Conservation (phyloP, 2,329 filamentous ascomycete genomes). For the Seiridium unicorne region DNA sequence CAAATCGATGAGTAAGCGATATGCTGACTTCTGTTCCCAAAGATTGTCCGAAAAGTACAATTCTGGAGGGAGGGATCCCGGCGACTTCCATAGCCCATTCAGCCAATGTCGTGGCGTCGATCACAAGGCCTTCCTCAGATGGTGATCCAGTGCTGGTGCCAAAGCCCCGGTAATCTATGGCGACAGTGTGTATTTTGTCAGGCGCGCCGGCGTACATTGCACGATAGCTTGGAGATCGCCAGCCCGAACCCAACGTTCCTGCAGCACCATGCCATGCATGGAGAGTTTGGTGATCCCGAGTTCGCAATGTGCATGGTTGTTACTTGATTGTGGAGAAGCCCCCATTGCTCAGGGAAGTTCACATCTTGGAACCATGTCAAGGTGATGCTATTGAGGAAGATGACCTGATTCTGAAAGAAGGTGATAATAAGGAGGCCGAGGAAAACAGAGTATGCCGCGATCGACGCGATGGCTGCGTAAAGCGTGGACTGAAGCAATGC, state of each 20-base stretch:
- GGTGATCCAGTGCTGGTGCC: slow-evolving; percentile 51
- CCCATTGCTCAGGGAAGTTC: slow-evolving; percentile 65
- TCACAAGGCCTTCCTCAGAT: slow-evolving; percentile 52
- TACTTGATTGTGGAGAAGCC: slow-evolving; percentile 70
- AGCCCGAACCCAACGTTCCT: slow-evolving; percentile 55
- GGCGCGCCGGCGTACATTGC: slow-evolving; percentile 50
- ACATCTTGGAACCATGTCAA: slow-evolving; percentile 61
- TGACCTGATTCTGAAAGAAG: slow-evolving; percentile 49
- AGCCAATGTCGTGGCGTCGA: slow-evolving; percentile 50
- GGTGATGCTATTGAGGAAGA: slow-evolving; percentile 53
- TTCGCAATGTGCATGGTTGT: slow-evolving; percentile 64
- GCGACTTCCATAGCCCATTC: slow-evolving; percentile 53
- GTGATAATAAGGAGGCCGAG: slow-evolving; percentile 19
- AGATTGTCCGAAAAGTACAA: slow-evolving; percentile 59
- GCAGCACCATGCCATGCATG: slow-evolving; percentile 71
- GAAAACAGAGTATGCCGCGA: slow-evolving; percentile 6
- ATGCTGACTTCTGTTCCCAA: slow-evolving; percentile 49
- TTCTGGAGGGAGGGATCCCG: slow-evolving; percentile 50
- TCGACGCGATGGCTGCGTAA: background rate
- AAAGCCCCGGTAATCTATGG: slow-evolving; percentile 63
- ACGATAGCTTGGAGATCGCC: slow-evolving; percentile 54
- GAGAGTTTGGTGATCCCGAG: slow-evolving; percentile 63
- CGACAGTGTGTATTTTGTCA: slow-evolving; percentile 52
- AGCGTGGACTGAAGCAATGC: no score
- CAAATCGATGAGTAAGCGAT: slow-evolving; percentile 28